These are phyloP conservation scores for Cystofilobasidium capitatum DNA, from an alignment of 768 basidiomycete species.

Conservation along the genomic window DNA sequence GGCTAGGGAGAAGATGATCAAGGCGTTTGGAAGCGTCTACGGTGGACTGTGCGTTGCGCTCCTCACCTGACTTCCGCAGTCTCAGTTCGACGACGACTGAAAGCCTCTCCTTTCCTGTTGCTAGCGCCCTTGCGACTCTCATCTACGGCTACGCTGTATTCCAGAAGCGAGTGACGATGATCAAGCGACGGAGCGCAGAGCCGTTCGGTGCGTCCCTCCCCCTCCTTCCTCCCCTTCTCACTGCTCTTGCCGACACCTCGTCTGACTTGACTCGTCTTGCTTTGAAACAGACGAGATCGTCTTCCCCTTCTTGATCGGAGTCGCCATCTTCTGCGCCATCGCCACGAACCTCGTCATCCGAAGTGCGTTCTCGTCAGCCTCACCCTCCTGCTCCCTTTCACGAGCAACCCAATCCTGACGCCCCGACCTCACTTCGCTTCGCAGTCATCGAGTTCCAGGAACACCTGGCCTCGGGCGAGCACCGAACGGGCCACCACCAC, in stretches of 20 bases:
- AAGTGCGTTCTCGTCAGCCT: slow-evolving; percentile 45
- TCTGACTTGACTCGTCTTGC: not conserved
- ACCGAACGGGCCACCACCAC: not conserved
- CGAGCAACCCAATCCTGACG: not conserved
- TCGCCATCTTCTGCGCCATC: slow-evolving; percentile 74
- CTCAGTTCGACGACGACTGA: slow-evolving; percentile 40
- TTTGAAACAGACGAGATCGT: slow-evolving; percentile 55
- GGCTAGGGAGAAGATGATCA: slow-evolving; percentile 56
- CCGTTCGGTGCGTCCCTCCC: slow-evolving; percentile 61
- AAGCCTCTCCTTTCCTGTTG: not conserved
- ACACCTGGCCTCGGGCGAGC: not conserved
- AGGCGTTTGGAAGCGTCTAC: slow-evolving; percentile 37
- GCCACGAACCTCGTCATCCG: slow-evolving; percentile 79
- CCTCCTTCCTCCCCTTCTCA: not conserved
- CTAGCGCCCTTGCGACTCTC: slow-evolving; percentile 44
- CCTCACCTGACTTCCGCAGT: slow-evolving; percentile 64
- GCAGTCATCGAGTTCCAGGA: not conserved
- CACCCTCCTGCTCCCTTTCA: not conserved
- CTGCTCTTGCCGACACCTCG: not conserved
- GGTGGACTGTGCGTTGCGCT: slow-evolving; percentile 9
- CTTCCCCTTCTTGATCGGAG: slow-evolving; percentile 75
- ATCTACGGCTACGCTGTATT: slow-evolving; percentile 79
- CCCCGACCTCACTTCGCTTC: not conserved
- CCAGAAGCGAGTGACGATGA: slow-evolving; percentile 80
- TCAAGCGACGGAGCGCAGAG: slow-evolving; percentile 75